Evolutionary conservation across 202 grass and related monocot genomes (phyloP), one percentile per base, ranked within the genome.

Genomic region (Carex sylvatica): DNA sequence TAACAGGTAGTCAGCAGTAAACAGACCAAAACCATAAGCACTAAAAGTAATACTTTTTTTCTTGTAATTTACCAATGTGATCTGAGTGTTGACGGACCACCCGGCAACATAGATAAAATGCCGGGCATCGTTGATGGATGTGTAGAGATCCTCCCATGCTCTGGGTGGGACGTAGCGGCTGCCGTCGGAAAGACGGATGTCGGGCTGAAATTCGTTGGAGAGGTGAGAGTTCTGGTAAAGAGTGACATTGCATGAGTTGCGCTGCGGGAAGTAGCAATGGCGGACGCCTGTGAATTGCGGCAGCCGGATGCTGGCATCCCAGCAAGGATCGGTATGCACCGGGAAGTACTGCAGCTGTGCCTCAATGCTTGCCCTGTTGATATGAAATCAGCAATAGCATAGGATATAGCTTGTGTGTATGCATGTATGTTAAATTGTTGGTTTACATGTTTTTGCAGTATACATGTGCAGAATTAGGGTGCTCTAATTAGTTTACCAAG

Each of bases 151-250:
- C 70, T 94, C 90, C 92, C 95, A 95, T 2, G 93, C 86, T 9
- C 90, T 81, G 30, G 81, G 65, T 9, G 91, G 92, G 0, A 38
- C 20, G 82, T 91, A 94, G 30, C 16, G 12, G 18, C 60, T 19
- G 4, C 88, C 81, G 42, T 70, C 74, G 18, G 13, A 59, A 55
- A 94, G 90, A 14, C 31, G 9, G 16, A 93, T 65, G 11, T 53
- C 3, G 2, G 95, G 95, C 14, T 84, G 78, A 72, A 90, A 98
- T 62, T 9, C 14, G 53, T 73, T 84, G 12, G 92, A 88, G 28
- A 91, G 87, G 79, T 95, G 90, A 28, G 90, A 44, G 82, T 98
- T 91, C 74, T 98, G 95, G 68, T 95, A 98, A 42, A 98, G 84
- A 61, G 84, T 95, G 44, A 91, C 87, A 61, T 63, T 7, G 80